These are phyloP conservation scores for Paecilomyces dactylethromorphus DNA, from an alignment of 2,329 filamentous ascomycete species.

Conservation along the genomic window DNA sequence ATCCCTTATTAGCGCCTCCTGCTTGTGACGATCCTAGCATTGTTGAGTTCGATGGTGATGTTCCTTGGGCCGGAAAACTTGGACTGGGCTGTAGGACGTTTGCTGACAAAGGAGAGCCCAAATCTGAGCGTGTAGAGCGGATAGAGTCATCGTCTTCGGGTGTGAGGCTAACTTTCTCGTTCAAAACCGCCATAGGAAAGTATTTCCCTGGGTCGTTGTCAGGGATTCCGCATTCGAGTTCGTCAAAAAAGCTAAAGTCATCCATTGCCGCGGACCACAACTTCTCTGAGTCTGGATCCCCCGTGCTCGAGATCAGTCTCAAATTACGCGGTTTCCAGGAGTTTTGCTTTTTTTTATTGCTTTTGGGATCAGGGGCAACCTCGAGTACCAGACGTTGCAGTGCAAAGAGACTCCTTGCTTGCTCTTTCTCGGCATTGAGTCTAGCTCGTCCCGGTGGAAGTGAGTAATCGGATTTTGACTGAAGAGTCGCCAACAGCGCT, in stretches of 20 bases:
- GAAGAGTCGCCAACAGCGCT: constrained; percentile 44
- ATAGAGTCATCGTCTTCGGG: constrained; percentile 22
- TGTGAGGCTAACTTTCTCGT: constrained; percentile 39
- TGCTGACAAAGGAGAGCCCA: constrained; percentile 8
- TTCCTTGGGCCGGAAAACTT: background rate
- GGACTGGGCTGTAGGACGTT: constrained; percentile 2
- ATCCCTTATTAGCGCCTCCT: background rate
- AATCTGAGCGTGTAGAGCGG: constrained; percentile 8
- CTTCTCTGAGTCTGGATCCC: constrained; percentile 53
- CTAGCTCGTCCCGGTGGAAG: constrained; percentile 52
- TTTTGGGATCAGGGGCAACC: constrained; percentile 32
- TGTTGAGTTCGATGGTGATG: constrained; percentile 2
- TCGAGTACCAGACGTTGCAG: constrained; percentile 52
- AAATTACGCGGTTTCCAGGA: constrained; percentile 40
- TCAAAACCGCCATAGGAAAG: constrained; percentile 36
- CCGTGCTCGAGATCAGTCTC: constrained; percentile 49
- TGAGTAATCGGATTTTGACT: constrained; percentile 51
- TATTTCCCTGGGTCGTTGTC: constrained; percentile 37
- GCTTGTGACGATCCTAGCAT: background rate
- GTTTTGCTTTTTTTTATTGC: constrained; percentile 8
- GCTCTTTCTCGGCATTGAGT: constrained; percentile 41
- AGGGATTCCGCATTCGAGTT: constrained; percentile 49
- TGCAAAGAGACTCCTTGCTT: constrained; percentile 48
- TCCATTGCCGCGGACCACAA: constrained; percentile 53
- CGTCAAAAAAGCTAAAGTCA: constrained; percentile 57